Conservation (phyloP, 1,284 basidiomycete genomes). For the Microbotryum violaceum region DNA sequence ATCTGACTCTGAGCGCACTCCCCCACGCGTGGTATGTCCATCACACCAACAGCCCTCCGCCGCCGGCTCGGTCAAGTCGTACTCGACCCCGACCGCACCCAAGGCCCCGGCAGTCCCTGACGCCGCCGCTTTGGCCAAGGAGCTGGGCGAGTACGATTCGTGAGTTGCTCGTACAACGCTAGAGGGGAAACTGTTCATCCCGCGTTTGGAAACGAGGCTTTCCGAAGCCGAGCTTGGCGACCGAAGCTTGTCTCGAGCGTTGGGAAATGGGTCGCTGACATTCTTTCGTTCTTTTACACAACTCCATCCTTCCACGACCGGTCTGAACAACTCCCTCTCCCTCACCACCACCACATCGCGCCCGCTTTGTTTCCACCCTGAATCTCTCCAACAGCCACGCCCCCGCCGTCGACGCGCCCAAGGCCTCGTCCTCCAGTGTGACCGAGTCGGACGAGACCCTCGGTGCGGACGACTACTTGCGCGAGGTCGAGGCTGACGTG, state of each 20-base stretch:
- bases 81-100: conserved; percentile 42
- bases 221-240: too few relatives aligned
- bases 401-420: conserved; percentile 33
- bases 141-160: conserved; percentile 43
- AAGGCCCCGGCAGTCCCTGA: conserved; percentile 41
- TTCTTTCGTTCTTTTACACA: background rate
- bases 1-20: background rate
- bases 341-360: too few relatives aligned
- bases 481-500: conserved; percentile 36
- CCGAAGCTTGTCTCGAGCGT: background rate
- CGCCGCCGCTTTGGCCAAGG: conserved; percentile 42
- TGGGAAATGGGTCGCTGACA: background rate
- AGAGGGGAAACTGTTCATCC: too few relatives aligned
- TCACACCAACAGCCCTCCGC: conserved; percentile 11
- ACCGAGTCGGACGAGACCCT: conserved; percentile 24
- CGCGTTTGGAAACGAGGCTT: too few relatives aligned
- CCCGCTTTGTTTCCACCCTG: background rate
- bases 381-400: conserved; percentile 28
- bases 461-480: conserved; percentile 41
- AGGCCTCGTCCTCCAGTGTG: conserved; percentile 24
- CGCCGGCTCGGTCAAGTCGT: conserved; percentile 43
- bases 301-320: too few relatives aligned
- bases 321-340: too few relatives aligned
- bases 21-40: background rate
- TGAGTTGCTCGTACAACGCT: too few relatives aligned